A percentile compares a stretch with the other conserved stretches of the same genome.
Evolutionary conservation across 345 rosid genomes (phyloP).

Genomic region (Hibiscus syriacus): DNA sequence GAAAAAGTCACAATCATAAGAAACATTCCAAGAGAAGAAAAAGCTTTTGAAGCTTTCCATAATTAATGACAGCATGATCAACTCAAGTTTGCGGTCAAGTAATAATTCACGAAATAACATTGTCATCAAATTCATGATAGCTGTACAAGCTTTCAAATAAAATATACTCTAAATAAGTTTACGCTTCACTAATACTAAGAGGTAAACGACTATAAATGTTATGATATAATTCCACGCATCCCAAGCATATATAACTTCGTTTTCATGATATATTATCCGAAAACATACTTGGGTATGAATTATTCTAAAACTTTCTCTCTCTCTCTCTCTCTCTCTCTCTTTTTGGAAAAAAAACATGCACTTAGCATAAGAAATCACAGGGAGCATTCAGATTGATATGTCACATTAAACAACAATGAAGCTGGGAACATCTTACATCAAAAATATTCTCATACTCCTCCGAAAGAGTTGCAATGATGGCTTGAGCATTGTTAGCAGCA

Average conservation of each 20-base stretch:
- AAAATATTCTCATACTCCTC: constrained; percentile 86
- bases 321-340: too few species aligned
- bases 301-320: neutral
- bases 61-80: neutral
- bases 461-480: constrained; percentile 66
- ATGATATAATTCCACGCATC: neutral
- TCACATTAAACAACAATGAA: constrained; percentile 10
- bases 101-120: neutral
- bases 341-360: neutral
- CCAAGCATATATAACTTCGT: neutral
- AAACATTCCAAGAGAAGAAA: neutral
- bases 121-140: neutral
- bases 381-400: constrained; percentile 1
- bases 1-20: neutral
- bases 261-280: neutral
- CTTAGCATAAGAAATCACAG: neutral
- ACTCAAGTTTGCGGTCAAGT: neutral
- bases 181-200: neutral
- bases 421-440: constrained; percentile 54
- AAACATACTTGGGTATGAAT: neutral
- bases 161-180: neutral
- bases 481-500: constrained; percentile 96
- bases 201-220: neutral
- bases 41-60: neutral
- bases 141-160: neutral